Base-by-base conservation (phyloP, 164 flowering plant genomes). In the Annona squamosa region DNA sequence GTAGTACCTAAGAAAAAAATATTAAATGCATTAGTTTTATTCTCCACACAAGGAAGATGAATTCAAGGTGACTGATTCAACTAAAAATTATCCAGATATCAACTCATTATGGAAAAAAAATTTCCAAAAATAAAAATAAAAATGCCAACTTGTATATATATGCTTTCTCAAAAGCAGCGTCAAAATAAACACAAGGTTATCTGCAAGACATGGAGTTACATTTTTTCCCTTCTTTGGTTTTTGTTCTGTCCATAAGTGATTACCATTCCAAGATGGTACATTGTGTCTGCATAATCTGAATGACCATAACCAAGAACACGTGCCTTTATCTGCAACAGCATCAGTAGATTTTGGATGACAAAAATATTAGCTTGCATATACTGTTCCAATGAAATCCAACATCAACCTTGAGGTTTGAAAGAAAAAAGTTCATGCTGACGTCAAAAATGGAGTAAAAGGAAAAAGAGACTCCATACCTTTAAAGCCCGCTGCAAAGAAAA, bases 201-300 rank as follows among this genome's bases (percentile, higher is more conserved):
- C 37, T 26, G 37, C 37, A 26, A 26, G 37, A 26, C 37, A 26
- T 26, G 37, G 37, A 26, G 37, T 26, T 26, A 26, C 37, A 26
- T 26, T 26, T 26, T 26, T 26, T 26, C 37, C 37, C 37, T 26
- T 26, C 37, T 26, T 26, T 26, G 37, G 37, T 26, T 26, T 26
- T 26, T 26, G 37, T 26, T 52, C 13, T 10, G 59, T 52, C 59
- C 59, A 19, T 37, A 69, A 77, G 43, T 67, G 61, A 17, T 26
- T 87, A 92, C 97, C 83, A 72, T 87, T 71, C 97, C 99, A 56
- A 91, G 97, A 86, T 91, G 98, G 85, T 83, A 89, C 96, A 95
- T 89, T 9, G 99, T 91, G 75, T 92, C 93, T 68, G 98, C 96
- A 86, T 87, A 91, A 66, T 95, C 98, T 65, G 82, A 1, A 79